Percentiles rank a stretch among this genome's conserved stretches.
Evolutionary conservation across 495 filamentous ascomycete genomes (phyloP).

Genomic region (Penicillium daleae): DNA sequence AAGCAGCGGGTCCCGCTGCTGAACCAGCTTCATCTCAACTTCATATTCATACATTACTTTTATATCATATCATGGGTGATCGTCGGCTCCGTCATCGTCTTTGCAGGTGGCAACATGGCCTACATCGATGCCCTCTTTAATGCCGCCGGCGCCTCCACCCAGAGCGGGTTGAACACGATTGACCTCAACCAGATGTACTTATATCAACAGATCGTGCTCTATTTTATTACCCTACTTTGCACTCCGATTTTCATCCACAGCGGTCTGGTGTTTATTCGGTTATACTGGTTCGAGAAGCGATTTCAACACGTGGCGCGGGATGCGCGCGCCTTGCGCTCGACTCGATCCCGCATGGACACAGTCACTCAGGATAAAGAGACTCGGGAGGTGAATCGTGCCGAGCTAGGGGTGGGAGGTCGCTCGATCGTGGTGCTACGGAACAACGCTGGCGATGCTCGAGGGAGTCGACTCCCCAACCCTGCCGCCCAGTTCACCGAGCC

Average conservation of each 20-base stretch:
- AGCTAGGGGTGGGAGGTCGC: slow-evolving; percentile 70
- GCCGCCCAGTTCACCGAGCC: slow-evolving; percentile 25
- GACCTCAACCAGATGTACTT: slow-evolving; percentile 74
- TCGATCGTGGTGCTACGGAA: slow-evolving; percentile 75
- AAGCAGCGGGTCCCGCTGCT: slow-evolving; percentile 40
- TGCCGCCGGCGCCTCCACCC: slow-evolving; percentile 76
- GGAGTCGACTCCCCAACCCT: slow-evolving; percentile 26
- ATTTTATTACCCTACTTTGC: slow-evolving; percentile 68
- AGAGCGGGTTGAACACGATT: slow-evolving; percentile 89
- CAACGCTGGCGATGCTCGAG: slow-evolving; percentile 37
- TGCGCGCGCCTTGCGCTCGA: slow-evolving; percentile 54
- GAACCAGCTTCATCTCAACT: slow-evolving; percentile 69
- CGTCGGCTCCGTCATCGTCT: slow-evolving; percentile 77
- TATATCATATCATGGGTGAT: slow-evolving; percentile 75
- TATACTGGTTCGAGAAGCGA: slow-evolving; percentile 97
- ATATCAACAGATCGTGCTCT: slow-evolving; percentile 79
- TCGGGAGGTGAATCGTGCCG: slow-evolving; percentile 51
- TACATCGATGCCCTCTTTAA: slow-evolving; percentile 95
- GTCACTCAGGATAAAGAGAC: slow-evolving; percentile 56
- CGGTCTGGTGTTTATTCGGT: slow-evolving; percentile 83
- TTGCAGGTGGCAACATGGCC: slow-evolving; percentile 57
- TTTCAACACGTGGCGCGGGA: slow-evolving; percentile 78
- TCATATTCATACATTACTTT: slow-evolving; percentile 83
- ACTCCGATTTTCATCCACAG: slow-evolving; percentile 92
- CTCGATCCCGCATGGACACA: slow-evolving; percentile 60